A percentile compares a stretch with the other conserved stretches of the same genome.
Evolutionary conservation across 176 grass and related monocot genomes (phyloP).

Genomic region (Carex parvula): DNA sequence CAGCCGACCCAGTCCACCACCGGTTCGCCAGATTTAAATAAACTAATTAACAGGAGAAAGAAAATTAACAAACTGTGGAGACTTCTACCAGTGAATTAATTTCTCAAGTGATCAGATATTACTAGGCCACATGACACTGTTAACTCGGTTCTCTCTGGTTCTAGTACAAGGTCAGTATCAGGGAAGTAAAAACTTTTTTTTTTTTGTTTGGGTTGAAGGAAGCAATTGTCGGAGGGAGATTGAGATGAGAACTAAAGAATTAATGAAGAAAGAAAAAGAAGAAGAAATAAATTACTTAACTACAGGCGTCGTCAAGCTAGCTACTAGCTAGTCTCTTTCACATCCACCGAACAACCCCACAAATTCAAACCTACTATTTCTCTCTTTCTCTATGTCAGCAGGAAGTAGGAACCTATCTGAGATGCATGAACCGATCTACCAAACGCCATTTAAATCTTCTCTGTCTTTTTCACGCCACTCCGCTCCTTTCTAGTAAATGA

Average conservation of each 20-base stretch:
- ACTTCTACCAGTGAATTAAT: neutral
- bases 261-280: neutral
- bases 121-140: neutral
- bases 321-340: conserved; percentile 8
- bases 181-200: neutral
- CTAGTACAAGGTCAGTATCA: neutral
- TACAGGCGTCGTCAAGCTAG: conserved; percentile 10
- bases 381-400: neutral
- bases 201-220: neutral
- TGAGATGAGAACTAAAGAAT: neutral
- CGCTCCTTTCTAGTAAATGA: conserved; percentile 5
- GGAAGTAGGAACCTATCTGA: neutral
- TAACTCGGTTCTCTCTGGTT: neutral
- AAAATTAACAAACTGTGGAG: conserved; percentile 8
- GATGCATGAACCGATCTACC: conserved; percentile 19
- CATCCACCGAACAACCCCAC: conserved; percentile 14
- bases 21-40: conserved; percentile 39
- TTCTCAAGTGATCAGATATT: neutral
- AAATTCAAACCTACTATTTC: neutral
- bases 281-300: neutral
- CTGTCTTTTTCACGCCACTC: neutral
- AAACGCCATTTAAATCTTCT: conserved; percentile 18
- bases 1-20: conserved; percentile 59
- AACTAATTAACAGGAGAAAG: conserved; percentile 9
- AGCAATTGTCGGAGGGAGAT: neutral